These are phyloP conservation scores for Tuber indicum DNA, from an alignment of 495 filamentous ascomycete genomes.

Conservation along the genomic window DNA sequence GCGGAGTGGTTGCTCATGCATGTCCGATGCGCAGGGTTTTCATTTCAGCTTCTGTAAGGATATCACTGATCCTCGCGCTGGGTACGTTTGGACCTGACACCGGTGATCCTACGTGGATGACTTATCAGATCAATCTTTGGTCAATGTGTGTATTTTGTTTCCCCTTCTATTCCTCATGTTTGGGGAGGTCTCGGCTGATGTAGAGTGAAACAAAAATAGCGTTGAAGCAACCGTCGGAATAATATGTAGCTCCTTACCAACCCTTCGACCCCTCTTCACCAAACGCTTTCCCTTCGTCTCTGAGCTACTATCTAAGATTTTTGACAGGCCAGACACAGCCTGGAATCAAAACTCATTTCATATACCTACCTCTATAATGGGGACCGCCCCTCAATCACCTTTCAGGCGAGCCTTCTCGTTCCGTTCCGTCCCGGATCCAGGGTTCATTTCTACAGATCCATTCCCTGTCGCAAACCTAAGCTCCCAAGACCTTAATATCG, in stretches of 20 bases:
- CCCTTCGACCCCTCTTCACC: constrained; percentile 11
- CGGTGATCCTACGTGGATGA: not conserved
- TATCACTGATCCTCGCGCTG: not conserved
- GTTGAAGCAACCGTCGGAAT: constrained; percentile 10
- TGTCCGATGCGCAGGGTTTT: not conserved
- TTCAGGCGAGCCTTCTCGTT: not conserved
- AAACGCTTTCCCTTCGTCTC: constrained; percentile 2
- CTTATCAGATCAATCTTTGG: constrained; percentile 3
- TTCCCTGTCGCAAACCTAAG: not conserved
- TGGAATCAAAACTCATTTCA: not conserved
- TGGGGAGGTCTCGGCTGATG: not conserved
- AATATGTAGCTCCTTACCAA: constrained; percentile 12
- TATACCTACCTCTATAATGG: not conserved
- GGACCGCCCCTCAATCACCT: not conserved
- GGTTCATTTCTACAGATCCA: not conserved
- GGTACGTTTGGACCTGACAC: not conserved
- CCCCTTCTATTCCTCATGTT: not conserved
- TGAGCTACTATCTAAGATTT: not conserved
- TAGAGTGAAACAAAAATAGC: not conserved
- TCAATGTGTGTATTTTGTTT: not conserved
- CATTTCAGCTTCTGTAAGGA: not conserved
- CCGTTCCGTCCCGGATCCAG: not conserved
- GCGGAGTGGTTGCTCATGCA: not conserved
- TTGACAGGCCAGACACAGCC: not conserved
- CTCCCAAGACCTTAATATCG: not conserved